These are phyloP conservation scores for Phytopythium litorale DNA, from an alignment of 352 stramenopile genomes.

Conservation along the genomic window DNA sequence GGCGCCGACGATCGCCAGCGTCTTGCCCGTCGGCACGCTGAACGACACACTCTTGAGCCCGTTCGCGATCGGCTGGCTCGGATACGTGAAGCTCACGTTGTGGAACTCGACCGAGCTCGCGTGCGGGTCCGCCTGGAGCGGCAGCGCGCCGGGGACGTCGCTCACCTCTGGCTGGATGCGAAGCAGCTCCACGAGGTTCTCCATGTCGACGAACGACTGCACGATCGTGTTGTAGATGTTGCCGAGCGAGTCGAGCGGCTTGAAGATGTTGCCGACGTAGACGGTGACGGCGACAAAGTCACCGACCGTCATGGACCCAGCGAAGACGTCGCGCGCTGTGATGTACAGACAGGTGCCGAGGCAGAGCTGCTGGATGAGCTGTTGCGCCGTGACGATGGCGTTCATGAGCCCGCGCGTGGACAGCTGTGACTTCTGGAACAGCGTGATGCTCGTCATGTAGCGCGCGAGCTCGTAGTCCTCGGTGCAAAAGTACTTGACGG, in stretches of 20 bases:
- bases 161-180: slow-evolving; percentile 90
- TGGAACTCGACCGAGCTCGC: slow-evolving; percentile 87
- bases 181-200: slow-evolving; percentile 94
- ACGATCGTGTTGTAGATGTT: slow-evolving; percentile 96
- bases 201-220: slow-evolving; percentile 96
- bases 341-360: slow-evolving; percentile 76
- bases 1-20: slow-evolving; percentile 91
- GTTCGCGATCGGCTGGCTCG: slow-evolving; percentile 78
- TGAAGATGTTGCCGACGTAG: slow-evolving; percentile 95
- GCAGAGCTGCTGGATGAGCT: slow-evolving; percentile 89
- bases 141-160: slow-evolving; percentile 76
- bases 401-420: slow-evolving; percentile 90
- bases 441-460: slow-evolving; percentile 74
- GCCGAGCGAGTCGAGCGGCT: slow-evolving; percentile 95
- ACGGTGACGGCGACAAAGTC: slow-evolving; percentile 95
- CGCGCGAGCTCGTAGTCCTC: slow-evolving; percentile 89
- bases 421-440: slow-evolving; percentile 90
- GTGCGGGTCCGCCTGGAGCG: slow-evolving; percentile 32
- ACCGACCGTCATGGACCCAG: slow-evolving; percentile 76
- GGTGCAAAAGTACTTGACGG: slow-evolving; percentile 96
- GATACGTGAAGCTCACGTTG: slow-evolving; percentile 91
- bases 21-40: slow-evolving; percentile 70
- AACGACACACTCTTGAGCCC: slow-evolving; percentile 86
- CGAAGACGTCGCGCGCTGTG: slow-evolving; percentile 43
- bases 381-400: slow-evolving; percentile 93